Base-by-base conservation (phyloP, 495 filamentous ascomycete genomes). In the Penicillium egyptiacum region DNA sequence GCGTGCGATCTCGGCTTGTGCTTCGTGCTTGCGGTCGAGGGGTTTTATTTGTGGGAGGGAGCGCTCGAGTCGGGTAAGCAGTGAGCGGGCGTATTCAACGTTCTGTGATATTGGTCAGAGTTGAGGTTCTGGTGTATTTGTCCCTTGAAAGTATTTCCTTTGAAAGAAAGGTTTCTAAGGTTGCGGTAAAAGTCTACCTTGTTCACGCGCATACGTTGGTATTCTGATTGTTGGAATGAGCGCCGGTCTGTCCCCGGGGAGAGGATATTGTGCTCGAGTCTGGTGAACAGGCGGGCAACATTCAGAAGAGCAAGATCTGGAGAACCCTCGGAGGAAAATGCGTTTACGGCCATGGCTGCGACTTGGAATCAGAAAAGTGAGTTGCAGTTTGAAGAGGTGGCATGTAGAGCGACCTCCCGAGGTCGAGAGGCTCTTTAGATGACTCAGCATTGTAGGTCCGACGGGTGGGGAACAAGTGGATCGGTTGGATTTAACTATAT, bases 1-100 rank as follows among this genome's bases (percentile, higher is more conserved):
- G 14, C 75, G 74, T 39, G 80, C 74, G 4, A 96, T 79, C 45
- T 89, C 86, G 2, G 78, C 70, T 66, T 93, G 88, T 12, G 83
- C 70, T 48, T 85, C 83, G 56, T 90, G 82, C 42, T 86, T 84
- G 51, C 82, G 83, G 37, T 83, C 74, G 50, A 81, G 79, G 19
- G 84, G 77, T 70, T 90, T 90, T 58, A 91, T 71, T 42, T 75
- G 66, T 5, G 83, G 73, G 30, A 86, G 82, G 42, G 87, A 84
- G 56, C 90, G 89, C 67, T 96, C 91, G 22, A 96, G 81, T 52
- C 80, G 82, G 30, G 87, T 79, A 42, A 96, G 88, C 46, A 91
- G 82, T 2, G 82, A 81, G 48, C 86, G 86, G 9, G 92, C 92
- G 67, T 91, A 86, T 67, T 89, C 87, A 60, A 96, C 73, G 65